A percentile compares a stretch with the other conserved stretches of the same genome.
Evolutionary conservation across 164 flowering plant genomes (phyloP).

Genomic region (Houttuynia cordata): DNA sequence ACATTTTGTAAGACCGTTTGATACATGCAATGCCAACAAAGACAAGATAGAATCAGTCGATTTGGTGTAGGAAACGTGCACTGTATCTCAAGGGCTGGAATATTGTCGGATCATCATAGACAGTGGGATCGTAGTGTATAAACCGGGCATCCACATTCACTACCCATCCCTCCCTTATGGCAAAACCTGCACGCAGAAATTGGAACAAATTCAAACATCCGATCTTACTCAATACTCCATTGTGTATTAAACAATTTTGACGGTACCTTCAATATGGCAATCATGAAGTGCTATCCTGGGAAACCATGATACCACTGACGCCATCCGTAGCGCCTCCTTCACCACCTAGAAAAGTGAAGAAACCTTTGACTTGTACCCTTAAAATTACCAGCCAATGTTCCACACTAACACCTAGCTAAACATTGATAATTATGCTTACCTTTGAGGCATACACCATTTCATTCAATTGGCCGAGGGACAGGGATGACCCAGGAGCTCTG

Average conservation of each 20-base stretch:
- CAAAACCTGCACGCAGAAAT: slow-evolving; percentile 23
- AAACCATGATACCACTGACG: neutral
- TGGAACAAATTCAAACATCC: neutral
- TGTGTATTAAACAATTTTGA: too few species aligned
- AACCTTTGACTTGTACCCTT: neutral
- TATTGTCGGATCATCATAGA: slow-evolving; percentile 31
- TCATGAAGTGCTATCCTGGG: neutral
- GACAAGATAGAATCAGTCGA: neutral
- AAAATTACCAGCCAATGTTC: neutral
- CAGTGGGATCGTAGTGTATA: slow-evolving; percentile 43
- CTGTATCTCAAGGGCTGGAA: slow-evolving; percentile 52
- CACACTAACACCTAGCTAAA: too few species aligned
- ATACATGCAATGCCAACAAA: neutral
- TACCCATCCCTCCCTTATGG: slow-evolving; percentile 52
- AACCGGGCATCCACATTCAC: slow-evolving; percentile 42
- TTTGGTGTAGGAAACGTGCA: slow-evolving; percentile 18
- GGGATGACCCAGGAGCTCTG: neutral
- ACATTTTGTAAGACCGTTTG: too few species aligned
- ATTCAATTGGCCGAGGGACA: neutral
- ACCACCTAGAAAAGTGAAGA: neutral
- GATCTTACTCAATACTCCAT: neutral
- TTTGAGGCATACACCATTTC: neutral
- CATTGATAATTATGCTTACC: neutral
- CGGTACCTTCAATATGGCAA: neutral
- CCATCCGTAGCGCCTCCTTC: neutral